These are phyloP conservation scores for Musa schizocarpa DNA, from an alignment of 176 grass and related monocot genomes.

Conservation along the genomic window DNA sequence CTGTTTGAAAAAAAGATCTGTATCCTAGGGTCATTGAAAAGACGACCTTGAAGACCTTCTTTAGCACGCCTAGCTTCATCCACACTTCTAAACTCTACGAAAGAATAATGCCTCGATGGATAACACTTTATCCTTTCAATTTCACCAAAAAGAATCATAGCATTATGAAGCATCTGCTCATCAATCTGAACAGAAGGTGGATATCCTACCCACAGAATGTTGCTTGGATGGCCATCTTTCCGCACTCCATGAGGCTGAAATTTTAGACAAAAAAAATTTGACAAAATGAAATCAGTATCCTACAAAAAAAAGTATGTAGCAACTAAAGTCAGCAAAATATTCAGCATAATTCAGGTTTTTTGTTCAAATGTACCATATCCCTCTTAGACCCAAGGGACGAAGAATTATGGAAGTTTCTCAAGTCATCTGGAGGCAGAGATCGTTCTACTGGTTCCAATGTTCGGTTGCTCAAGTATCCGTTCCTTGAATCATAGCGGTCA, in stretches of 20 bases:
- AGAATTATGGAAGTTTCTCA: conserved; percentile 38
- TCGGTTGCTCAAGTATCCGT: conserved; percentile 26
- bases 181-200: conserved; percentile 56
- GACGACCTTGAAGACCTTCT: conserved; percentile 66
- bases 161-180: conserved; percentile 54
- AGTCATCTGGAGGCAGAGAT: conserved; percentile 12
- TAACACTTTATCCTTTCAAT: conserved; percentile 64
- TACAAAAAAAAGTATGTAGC: neutral
- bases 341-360: neutral
- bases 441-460: conserved; percentile 14
- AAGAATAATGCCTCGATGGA: conserved; percentile 64
- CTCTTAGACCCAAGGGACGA: conserved; percentile 21
- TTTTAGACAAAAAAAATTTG: conserved; percentile 15
- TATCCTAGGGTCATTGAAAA: conserved; percentile 80
- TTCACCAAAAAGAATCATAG: conserved; percentile 75
- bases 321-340: conserved; percentile 14
- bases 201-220: conserved; percentile 88
- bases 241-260: conserved; percentile 38
- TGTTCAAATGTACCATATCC: conserved; percentile 21
- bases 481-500: conserved; percentile 10
- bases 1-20: conserved; percentile 73
- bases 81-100: conserved; percentile 69
- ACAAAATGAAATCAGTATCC: neutral
- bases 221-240: conserved; percentile 49
- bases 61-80: conserved; percentile 77